Base-by-base conservation (phyloP, 768 basidiomycete species). In the Rhizopogon vinicolor region DNA sequence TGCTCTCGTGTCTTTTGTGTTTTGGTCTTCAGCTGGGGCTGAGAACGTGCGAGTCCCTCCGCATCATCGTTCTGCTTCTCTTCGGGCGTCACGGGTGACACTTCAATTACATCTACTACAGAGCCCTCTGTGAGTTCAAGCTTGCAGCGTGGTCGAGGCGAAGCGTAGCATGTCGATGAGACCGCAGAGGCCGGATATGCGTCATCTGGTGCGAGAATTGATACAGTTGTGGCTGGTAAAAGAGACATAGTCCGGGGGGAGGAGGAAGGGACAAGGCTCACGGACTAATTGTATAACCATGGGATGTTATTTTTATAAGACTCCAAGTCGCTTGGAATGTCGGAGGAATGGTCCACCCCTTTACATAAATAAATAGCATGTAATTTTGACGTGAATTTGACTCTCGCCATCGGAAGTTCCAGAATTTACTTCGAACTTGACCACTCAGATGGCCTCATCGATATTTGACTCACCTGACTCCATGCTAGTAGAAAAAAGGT, bases 1-100 rank as follows among this genome's bases (percentile, higher is more conserved):
- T 53, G 60, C 13, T 55, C 62, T 5, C 54, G 68, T 18, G 60
- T 49, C 8, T 53, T 53, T 48, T 69, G 72, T 14, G 54, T 51
- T 43, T 50, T 66, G 22, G 60, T 62, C 18, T 58, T 48, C 16
- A 18, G 16, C 13, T 35, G 45, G 2, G 41, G 12, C 41, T 42
- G 41, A 19, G 19, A 5, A 18, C 41, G n/a, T 49, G 35, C 16
- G 6, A 37, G 19, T 16, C 3, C 37, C 22, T 49, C 48, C 9
- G 5, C 16, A 14, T 25, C 35, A 37, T 49, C 35, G 8, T 52
- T 12, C 31, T 53, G 44, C 14, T 18, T 51, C 3, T 53, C 33
- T 5, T 40, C n/a, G 1, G 41, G 55, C 25, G 29, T 10, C 25
- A 48, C 25, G 43, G 44, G 41, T 1, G 44, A n/a, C 19, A 54